phyloP scores from a whole-genome alignment of 2,329 filamentous ascomycete genomes.

The Fusarium marasasianum region DNA sequence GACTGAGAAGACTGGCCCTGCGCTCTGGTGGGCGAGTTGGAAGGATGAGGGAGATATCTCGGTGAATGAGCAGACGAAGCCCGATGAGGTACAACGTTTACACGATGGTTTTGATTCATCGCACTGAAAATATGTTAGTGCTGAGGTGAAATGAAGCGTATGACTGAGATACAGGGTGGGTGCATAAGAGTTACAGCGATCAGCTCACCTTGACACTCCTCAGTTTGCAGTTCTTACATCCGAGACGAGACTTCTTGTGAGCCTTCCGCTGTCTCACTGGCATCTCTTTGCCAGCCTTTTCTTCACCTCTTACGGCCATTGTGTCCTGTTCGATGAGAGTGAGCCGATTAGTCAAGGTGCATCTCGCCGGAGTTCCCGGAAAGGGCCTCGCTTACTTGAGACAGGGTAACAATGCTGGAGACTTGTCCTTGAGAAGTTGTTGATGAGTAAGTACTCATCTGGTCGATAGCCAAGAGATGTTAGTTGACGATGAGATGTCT shows the following conservation, averaged over 20 bases:
- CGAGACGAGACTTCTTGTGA: constrained; percentile 63
- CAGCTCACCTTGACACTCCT: constrained; percentile 59
- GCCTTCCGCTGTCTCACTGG: constrained; percentile 44
- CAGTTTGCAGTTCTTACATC: constrained; percentile 66
- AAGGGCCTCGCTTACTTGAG: background rate
- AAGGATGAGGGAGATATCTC: constrained; percentile 28
- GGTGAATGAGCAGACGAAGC: constrained; percentile 60
- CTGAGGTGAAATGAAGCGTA: background rate
- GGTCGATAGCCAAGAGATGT: background rate
- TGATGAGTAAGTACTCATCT: background rate
- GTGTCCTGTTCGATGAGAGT: background rate
- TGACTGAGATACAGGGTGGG: background rate
- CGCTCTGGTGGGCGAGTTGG: constrained; percentile 32
- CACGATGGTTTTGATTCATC: constrained; percentile 63
- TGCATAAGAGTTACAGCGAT: background rate
- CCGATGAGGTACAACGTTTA: constrained; percentile 56
- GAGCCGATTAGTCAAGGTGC: background rate
- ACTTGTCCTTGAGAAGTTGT: background rate
- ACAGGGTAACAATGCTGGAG: background rate
- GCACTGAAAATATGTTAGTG: constrained; percentile 52
- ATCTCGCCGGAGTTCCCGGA: constrained; percentile 4
- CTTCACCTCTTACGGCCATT: constrained; percentile 17
- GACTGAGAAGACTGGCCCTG: constrained; percentile 19
- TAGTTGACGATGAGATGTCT: background rate
- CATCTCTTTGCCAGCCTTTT: background rate